Conservation (phyloP, 495 filamentous ascomycete species). For the Cladorrhinum samala region DNA sequence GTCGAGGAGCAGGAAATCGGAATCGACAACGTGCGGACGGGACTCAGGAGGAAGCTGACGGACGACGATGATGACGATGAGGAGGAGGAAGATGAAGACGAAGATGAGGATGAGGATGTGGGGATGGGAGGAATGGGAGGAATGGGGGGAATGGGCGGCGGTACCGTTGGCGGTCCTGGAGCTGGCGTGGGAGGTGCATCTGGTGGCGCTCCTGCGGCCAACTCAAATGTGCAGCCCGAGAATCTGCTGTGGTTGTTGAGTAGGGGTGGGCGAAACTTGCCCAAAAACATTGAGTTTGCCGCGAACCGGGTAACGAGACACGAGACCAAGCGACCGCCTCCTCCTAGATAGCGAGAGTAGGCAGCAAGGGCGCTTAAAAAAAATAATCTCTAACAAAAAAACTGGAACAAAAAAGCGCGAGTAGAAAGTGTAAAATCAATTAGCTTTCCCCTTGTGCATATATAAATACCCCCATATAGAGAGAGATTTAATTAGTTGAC, state of each 20-base stretch:
- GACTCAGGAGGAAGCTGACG: conserved; percentile 51
- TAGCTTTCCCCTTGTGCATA: no score
- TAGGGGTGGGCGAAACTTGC: conserved; percentile 30
- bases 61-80: conserved; percentile 50
- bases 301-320: background rate
- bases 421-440: no score
- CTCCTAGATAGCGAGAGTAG: background rate
- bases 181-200: background rate
- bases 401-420: background rate
- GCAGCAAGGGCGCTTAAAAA: background rate
- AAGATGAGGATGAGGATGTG: conserved; percentile 39
- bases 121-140: conserved; percentile 29
- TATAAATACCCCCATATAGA: no score
- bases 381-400: background rate
- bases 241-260: conserved; percentile 27
- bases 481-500: no score
- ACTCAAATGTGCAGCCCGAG: conserved; percentile 18
- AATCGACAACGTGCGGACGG: conserved; percentile 65
- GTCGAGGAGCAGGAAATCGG: conserved; percentile 61
- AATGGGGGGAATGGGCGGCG: conserved; percentile 26
- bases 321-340: conserved; percentile 7
- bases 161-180: conserved; percentile 14
- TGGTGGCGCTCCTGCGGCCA: background rate
- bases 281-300: conserved; percentile 21
- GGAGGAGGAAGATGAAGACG: conserved; percentile 55